A percentile compares a stretch with the other conserved stretches of the same genome.
These are phyloP conservation scores for Mycena floridula DNA, from an alignment of 768 basidiomycete species.

Conservation along the genomic window DNA sequence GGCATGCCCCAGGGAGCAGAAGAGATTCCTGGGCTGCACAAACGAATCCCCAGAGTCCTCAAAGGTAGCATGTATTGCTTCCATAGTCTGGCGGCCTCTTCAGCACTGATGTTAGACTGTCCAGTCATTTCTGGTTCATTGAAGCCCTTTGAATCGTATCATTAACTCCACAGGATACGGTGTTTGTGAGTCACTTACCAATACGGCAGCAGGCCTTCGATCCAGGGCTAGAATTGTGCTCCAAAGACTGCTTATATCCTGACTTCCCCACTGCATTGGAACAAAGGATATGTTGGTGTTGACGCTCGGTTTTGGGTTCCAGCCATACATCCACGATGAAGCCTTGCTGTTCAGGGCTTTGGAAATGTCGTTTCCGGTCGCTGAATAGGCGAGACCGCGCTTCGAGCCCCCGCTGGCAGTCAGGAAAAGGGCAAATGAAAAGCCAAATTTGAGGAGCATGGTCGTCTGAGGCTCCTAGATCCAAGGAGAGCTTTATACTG, in stretches of 20 bases:
- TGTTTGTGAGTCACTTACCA: no score
- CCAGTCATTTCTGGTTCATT: slow-evolving; percentile 14
- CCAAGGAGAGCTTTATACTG: no score
- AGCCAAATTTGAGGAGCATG: background rate
- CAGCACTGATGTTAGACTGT: slow-evolving; percentile 11
- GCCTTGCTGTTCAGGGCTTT: background rate
- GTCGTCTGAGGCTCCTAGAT: no score
- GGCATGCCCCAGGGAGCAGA: slow-evolving; percentile 10
- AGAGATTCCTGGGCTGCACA: slow-evolving; percentile 16
- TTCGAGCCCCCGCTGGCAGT: background rate
- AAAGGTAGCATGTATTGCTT: slow-evolving; percentile 17
- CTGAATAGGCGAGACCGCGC: background rate
- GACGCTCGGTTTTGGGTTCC: no score
- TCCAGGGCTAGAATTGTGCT: no score
- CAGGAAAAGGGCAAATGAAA: background rate
- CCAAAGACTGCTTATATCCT: background rate
- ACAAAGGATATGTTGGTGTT: no score
- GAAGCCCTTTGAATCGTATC: slow-evolving; percentile 14
- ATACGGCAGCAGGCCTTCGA: no score
- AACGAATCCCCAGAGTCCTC: slow-evolving; percentile 10
- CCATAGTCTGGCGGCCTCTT: slow-evolving; percentile 15
- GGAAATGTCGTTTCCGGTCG: background rate
- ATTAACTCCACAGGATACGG: no score
- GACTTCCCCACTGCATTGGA: slow-evolving; percentile 16
- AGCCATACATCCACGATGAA: background rate